Percentiles rank a stretch among this genome's conserved stretches.
Conservation (phyloP, 2,329 filamentous ascomycete genomes). For the Cercospora janseana region DNA sequence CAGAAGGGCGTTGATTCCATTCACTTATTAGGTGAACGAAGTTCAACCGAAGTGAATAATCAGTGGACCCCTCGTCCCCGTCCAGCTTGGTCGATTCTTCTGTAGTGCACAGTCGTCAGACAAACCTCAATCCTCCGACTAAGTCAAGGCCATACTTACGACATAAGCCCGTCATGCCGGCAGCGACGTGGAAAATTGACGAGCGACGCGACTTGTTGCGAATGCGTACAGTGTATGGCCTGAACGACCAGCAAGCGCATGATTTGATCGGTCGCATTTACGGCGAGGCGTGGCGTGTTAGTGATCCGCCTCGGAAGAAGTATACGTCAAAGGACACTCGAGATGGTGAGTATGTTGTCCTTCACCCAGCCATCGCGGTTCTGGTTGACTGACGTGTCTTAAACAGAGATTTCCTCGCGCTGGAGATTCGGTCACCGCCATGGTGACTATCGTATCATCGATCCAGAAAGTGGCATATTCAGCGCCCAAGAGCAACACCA, state of each 20-base stretch:
- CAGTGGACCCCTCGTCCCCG: no score
- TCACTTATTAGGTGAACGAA: no score
- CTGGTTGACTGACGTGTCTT: background rate
- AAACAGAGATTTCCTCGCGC: background rate
- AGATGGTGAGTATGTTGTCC: background rate
- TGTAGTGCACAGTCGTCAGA: no score
- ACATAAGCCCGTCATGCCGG: background rate
- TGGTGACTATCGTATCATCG: background rate
- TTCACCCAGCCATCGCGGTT: background rate
- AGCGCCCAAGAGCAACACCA: background rate
- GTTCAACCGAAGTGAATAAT: no score
- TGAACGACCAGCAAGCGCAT: background rate
- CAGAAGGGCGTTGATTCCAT: no score
- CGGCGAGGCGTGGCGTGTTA: background rate
- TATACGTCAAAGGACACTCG: background rate
- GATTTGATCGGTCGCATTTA: conserved; percentile 14
- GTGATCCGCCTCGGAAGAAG: background rate
- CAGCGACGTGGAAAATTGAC: background rate
- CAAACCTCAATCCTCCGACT: no score
- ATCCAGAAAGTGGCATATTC: background rate
- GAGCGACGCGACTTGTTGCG: conserved; percentile 8
- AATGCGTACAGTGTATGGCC: conserved; percentile 7
- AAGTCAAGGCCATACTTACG: no score
- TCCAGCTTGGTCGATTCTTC: no score
- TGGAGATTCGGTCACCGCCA: background rate